Conservation (phyloP, 495 filamentous ascomycete genomes). For the Delitschia confertaspora region DNA sequence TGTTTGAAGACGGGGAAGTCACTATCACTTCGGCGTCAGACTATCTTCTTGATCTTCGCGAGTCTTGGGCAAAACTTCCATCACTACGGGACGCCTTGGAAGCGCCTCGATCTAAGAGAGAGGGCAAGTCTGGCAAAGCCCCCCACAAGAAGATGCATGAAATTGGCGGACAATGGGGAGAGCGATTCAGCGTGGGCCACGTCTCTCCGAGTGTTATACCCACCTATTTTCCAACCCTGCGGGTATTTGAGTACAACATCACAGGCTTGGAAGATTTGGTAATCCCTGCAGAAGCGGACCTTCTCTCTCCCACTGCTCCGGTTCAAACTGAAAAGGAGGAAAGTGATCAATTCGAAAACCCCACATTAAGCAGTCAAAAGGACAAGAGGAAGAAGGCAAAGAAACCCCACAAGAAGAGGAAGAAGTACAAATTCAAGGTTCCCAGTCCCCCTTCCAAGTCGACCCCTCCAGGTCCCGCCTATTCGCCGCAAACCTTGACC, state of each 20-base stretch:
- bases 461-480: slow-evolving; percentile 77
- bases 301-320: no score
- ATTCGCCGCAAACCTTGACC: slow-evolving; percentile 75
- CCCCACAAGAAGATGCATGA: slow-evolving; percentile 43
- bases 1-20: slow-evolving; percentile 35
- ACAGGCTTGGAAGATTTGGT: slow-evolving; percentile 56
- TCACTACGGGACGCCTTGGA: slow-evolving; percentile 45
- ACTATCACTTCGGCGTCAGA: slow-evolving; percentile 55
- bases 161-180: slow-evolving; percentile 70
- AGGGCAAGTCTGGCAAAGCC: slow-evolving; percentile 12
- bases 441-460: slow-evolving; percentile 65
- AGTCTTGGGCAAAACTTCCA: slow-evolving; percentile 68
- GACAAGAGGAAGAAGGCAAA: slow-evolving; percentile 41
- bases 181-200: slow-evolving; percentile 72
- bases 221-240: slow-evolving; percentile 81
- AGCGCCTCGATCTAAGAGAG: slow-evolving; percentile 35
- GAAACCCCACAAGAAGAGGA: slow-evolving; percentile 37
- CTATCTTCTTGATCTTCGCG: slow-evolving; percentile 72
- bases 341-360: no score
- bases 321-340: slow-evolving; percentile 1
- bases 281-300: neutral
- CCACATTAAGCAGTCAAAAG: no score
- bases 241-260: slow-evolving; percentile 89
- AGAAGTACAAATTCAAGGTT: slow-evolving; percentile 50
- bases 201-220: slow-evolving; percentile 83